Evolutionary conservation across 345 rosid species (phyloP).

Genomic region (Citrus sp.): DNA sequence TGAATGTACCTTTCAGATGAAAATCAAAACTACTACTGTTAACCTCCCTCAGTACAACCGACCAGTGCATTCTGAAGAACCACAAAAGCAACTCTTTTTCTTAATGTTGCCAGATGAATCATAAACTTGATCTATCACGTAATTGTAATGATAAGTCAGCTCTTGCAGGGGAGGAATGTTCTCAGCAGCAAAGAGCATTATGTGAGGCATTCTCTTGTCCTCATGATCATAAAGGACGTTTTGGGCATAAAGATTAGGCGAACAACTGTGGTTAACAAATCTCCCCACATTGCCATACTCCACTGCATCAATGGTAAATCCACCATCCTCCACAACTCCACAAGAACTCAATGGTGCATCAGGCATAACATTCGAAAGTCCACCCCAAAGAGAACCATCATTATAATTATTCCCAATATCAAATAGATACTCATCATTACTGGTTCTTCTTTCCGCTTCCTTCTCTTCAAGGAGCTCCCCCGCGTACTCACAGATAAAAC

Average conservation of each 20-base stretch:
- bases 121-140: slow-evolving; percentile 52
- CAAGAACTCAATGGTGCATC: slow-evolving; percentile 28
- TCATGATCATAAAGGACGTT: slow-evolving; percentile 76
- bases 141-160: slow-evolving; percentile 79
- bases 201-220: slow-evolving; percentile 73
- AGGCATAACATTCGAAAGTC: slow-evolving; percentile 42
- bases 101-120: slow-evolving; percentile 68
- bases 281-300: slow-evolving; percentile 69
- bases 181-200: slow-evolving; percentile 82
- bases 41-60: slow-evolving; percentile 57
- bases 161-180: slow-evolving; percentile 92
- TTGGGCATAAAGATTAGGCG: slow-evolving; percentile 91
- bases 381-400: slow-evolving; percentile 44
- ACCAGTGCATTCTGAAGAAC: slow-evolving; percentile 70
- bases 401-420: slow-evolving; percentile 57
- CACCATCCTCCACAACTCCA: slow-evolving; percentile 34
- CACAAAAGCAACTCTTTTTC: slow-evolving; percentile 71
- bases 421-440: slow-evolving; percentile 78
- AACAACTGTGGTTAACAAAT: slow-evolving; percentile 88
- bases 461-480: slow-evolving; percentile 80
- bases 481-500: slow-evolving; percentile 83
- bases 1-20: neutral
- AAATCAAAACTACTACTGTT: neutral
- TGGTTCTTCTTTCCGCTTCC: slow-evolving; percentile 63
- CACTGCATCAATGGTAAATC: slow-evolving; percentile 89